phyloP scores from a whole-genome alignment of 1,284 basidiomycete genomes.

The Cerioporus squamosus region DNA sequence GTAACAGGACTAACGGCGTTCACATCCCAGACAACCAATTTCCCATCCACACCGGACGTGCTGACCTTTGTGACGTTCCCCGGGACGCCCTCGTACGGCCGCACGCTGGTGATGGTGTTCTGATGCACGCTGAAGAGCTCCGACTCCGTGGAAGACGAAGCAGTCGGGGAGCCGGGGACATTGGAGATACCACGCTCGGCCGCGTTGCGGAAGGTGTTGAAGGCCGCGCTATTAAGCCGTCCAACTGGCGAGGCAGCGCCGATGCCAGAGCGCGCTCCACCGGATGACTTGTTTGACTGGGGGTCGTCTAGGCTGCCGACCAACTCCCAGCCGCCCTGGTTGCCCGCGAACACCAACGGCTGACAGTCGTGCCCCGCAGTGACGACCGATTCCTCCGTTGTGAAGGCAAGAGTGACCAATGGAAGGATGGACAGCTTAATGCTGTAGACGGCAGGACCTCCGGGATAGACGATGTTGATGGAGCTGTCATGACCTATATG shows the following conservation, averaged over 20 bases:
- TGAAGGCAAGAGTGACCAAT: slow-evolving; percentile 84
- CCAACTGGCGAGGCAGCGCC: slow-evolving; percentile 64
- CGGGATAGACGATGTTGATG: slow-evolving; percentile 88
- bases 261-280: slow-evolving; percentile 38
- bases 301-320: slow-evolving; percentile 86
- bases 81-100: slow-evolving; percentile 70
- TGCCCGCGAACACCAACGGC: slow-evolving; percentile 85
- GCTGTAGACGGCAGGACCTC: slow-evolving; percentile 68
- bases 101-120: slow-evolving; percentile 95
- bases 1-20: slow-evolving; percentile 48
- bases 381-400: slow-evolving; percentile 79
- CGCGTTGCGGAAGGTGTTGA: slow-evolving; percentile 94
- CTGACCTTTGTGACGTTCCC: slow-evolving; percentile 79
- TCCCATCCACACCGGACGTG: slow-evolving; percentile 95
- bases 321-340: slow-evolving; percentile 72
- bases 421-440: slow-evolving; percentile 83
- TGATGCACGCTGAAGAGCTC: slow-evolving; percentile 92
- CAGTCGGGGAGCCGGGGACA: slow-evolving; percentile 42
- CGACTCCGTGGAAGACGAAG: slow-evolving; percentile 55
- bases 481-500: slow-evolving; percentile 86
- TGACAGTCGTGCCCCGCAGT: slow-evolving; percentile 99
- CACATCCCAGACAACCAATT: slow-evolving; percentile 91
- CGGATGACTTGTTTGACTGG: slow-evolving; percentile 53
- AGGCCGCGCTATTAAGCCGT: slow-evolving; percentile 91
- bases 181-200: slow-evolving; percentile 82